Base-by-base conservation (phyloP, 2,329 filamentous ascomycete species). In the Arthroderma uncinatum region DNA sequence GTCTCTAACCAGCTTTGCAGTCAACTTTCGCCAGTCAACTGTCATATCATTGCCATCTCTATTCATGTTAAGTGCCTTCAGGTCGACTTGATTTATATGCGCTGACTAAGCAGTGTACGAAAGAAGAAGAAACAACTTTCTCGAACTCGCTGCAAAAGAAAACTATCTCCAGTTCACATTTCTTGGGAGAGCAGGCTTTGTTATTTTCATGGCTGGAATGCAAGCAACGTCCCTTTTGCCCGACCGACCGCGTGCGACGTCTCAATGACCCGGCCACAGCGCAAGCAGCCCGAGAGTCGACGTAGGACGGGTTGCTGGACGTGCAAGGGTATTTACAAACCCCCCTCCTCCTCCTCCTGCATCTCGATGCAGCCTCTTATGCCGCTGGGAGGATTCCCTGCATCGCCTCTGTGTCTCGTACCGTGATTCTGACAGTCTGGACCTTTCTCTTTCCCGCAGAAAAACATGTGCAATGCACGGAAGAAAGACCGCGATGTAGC, bases 381-480 rank as follows among this genome's bases (percentile, higher is more conserved):
- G 19, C 40, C 10, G 10, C 12, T 19, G 40, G 19, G 25, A 10
- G 40, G 40, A 25, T 47, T 47, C 40, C 40, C 40, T 47, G 39
- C 23, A 42, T 42, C 19, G 21, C 19, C 23, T 33, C 12, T 21
- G 42, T 48, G 14, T 12, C 12, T 50, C 19, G 10, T 10, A n/a
- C 16, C 14, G 39, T 16, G 34, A 19, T 42, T 25, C 44, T 58
- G 21, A 57, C 33, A 21, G 42, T 12, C n/a, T 16, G 16, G 19
- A 14, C 23, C 14, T 47, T 36, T 7, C 19, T 33, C 19, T 33
- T 37, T 9, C 12, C 25, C 14, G 37, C 19, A 65, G 63, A 63
- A 37, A 66, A 64, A 52, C 67, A 69, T 58, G 65, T 68, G 33
- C 64, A 63, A 40, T 69, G 67, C 53, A 66, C 66, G 12, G 67